Conservation (phyloP, 164 flowering plant genomes). For the Annona cherimola region DNA sequence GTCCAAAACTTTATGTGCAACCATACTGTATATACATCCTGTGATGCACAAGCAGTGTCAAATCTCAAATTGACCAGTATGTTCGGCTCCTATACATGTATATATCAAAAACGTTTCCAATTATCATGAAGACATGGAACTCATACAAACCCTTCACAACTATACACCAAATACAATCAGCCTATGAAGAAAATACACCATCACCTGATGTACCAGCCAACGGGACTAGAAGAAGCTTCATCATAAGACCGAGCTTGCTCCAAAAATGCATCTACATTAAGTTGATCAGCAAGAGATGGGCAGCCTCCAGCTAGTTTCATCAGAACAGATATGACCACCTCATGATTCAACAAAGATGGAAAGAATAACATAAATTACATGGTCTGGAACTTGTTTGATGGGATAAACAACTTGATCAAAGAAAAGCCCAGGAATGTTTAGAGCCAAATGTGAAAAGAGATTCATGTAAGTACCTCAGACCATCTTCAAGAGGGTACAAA, state of each 20-base stretch:
- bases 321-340: constrained; percentile 94
- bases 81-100: no score
- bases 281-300: constrained; percentile 90
- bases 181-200: neutral
- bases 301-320: constrained; percentile 98
- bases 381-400: neutral
- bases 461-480: neutral
- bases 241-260: constrained; percentile 99
- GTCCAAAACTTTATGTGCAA: no score
- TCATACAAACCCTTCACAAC: neutral
- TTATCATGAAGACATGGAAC: neutral
- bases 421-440: neutral
- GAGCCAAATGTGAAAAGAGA: neutral
- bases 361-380: neutral
- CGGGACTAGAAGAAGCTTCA: constrained; percentile 87
- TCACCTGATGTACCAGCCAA: constrained; percentile 94
- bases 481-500: no score
- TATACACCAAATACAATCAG: neutral
- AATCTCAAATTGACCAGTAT: no score
- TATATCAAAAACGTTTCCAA: no score
- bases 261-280: constrained; percentile 93
- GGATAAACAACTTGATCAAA: neutral
- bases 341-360: constrained; percentile 43
- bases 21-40: no score
- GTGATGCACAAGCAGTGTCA: no score